Evolutionary conservation across 1,284 basidiomycete species (phyloP).

Genomic region (Singerocomus inundabilis): DNA sequence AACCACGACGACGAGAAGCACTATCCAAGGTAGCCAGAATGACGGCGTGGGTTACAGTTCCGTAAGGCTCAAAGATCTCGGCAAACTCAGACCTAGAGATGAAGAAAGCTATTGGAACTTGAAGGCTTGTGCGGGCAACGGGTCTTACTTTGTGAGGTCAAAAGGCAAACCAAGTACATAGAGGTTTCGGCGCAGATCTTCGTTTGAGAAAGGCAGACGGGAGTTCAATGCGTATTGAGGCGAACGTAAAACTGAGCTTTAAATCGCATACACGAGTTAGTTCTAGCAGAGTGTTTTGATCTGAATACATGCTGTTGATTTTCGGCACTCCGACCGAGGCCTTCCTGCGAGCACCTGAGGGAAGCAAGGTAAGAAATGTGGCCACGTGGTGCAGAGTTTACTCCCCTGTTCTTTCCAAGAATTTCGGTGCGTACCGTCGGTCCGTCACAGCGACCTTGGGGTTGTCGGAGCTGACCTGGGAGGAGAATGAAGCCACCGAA

Average conservation of each 20-base stretch:
- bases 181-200: slow-evolving; percentile 67
- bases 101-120: not conserved
- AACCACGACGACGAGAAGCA: slow-evolving; percentile 74
- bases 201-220: slow-evolving; percentile 27
- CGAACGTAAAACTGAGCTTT: slow-evolving; percentile 36
- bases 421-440: not conserved
- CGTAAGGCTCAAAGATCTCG: slow-evolving; percentile 59
- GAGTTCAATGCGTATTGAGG: slow-evolving; percentile 12
- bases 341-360: slow-evolving; percentile 13
- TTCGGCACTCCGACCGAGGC: not conserved
- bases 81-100: slow-evolving; percentile 55
- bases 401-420: slow-evolving; percentile 13
- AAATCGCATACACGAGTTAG: slow-evolving; percentile 24
- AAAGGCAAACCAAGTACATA: slow-evolving; percentile 79
- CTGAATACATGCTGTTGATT: slow-evolving; percentile 10
- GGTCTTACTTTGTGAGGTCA: slow-evolving; percentile 64
- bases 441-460: slow-evolving; percentile 9
- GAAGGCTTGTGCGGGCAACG: not conserved
- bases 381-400: not conserved
- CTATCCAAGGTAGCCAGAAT: slow-evolving; percentile 79
- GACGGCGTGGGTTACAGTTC: slow-evolving; percentile 67
- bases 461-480: slow-evolving; percentile 17
- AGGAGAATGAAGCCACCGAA: slow-evolving; percentile 4
- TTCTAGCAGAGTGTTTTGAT: not conserved
- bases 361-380: slow-evolving; percentile 13